These are phyloP conservation scores for Rickenella mellea DNA, from an alignment of 768 basidiomycete species.

Conservation along the genomic window DNA sequence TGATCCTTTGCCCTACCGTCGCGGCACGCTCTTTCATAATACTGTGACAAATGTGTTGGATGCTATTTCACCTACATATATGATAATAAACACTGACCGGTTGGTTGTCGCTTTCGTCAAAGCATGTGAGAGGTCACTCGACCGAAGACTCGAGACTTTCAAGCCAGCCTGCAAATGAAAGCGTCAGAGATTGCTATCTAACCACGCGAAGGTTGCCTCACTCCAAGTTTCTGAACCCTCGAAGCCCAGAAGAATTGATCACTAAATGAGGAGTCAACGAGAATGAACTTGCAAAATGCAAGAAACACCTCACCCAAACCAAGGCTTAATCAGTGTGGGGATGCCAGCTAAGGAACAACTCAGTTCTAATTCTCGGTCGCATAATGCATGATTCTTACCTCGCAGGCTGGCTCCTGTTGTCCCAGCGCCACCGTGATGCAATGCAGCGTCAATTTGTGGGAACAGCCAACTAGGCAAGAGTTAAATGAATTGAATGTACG, in stretches of 20 bases:
- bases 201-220: conserved; percentile 17
- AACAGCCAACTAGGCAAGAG: conserved; percentile 36
- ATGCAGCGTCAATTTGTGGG: conserved; percentile 47
- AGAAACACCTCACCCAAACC: conserved; percentile 39
- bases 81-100: conserved; percentile 25
- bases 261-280: conserved; percentile 11
- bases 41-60: conserved; percentile 15
- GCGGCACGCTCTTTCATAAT: conserved; percentile 56
- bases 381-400: conserved; percentile 17
- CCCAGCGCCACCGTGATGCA: conserved; percentile 66
- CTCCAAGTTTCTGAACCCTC: conserved; percentile 53
- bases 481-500: background rate
- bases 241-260: conserved; percentile 61
- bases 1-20: conserved; percentile 33
- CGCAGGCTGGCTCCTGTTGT: conserved; percentile 59
- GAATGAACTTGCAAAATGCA: conserved; percentile 2
- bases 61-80: background rate
- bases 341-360: conserved; percentile 31
- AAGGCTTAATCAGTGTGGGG: conserved; percentile 61
- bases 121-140: conserved; percentile 41
- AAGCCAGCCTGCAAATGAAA: conserved; percentile 35
- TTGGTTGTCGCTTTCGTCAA: conserved; percentile 45
- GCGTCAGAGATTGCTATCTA: background rate
- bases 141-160: conserved; percentile 35
- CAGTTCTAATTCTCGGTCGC: background rate